A percentile compares a stretch with the other conserved stretches of the same genome.
These are phyloP conservation scores for Picochlorum sp. DNA, from an alignment of 139 green algal species.

Conservation along the genomic window DNA sequence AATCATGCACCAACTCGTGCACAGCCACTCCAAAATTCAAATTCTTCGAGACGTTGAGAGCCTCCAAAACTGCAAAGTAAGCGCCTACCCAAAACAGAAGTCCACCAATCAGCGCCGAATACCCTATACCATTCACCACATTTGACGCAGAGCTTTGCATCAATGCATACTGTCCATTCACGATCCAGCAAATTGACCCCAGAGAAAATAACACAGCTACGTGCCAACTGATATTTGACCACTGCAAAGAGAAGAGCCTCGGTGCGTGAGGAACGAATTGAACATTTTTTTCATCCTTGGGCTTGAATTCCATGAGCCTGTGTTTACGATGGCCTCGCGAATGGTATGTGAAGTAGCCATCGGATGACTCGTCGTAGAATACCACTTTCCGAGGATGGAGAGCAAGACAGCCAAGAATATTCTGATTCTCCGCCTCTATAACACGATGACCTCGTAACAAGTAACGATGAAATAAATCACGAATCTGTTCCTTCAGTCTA, in stretches of 20 bases:
- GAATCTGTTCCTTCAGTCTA: neutral
- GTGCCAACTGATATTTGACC: conserved; percentile 8
- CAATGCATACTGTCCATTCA: conserved; percentile 3
- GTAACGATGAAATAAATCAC: neutral
- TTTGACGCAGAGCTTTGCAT: neutral
- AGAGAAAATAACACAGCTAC: conserved; percentile 1
- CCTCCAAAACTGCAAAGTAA: neutral
- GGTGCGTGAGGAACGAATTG: neutral
- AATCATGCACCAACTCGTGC: neutral
- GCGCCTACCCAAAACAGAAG: conserved; percentile 5
- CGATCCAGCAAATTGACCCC: conserved; percentile 1
- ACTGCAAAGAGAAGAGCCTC: neutral
- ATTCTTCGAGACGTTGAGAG: conserved; percentile 2
- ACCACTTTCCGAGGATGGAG: neutral
- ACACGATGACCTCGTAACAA: neutral
- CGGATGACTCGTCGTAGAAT: neutral
- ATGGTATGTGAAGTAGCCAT: neutral
- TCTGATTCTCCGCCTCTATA: neutral
- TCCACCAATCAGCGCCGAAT: neutral
- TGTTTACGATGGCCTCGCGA: conserved; percentile 3
- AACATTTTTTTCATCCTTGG: neutral
- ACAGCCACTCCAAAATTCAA: neutral
- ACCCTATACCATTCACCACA: neutral
- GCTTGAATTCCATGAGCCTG: neutral
- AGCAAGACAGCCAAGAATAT: neutral